Base-by-base conservation (phyloP, 2,329 filamentous ascomycete species). In the Torrubiella hemipterigena region DNA sequence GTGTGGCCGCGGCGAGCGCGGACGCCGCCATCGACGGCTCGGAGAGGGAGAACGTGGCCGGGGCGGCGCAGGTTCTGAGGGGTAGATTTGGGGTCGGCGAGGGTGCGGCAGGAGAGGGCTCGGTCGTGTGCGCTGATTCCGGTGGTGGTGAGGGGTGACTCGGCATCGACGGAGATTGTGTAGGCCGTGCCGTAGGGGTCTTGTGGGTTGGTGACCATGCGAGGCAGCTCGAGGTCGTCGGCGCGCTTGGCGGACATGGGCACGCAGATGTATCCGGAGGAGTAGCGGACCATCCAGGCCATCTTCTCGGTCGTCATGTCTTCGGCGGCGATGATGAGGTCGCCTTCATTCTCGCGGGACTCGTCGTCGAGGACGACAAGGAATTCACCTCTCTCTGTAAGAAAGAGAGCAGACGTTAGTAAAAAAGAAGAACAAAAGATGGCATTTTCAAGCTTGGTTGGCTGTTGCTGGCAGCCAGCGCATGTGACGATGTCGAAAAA, bases 341-440 rank as follows among this genome's bases (percentile, higher is more conserved):
- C 91, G 56, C 87, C 91, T 69, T 98, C 91, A 57, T 98, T 98
- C 59, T 98, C 91, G 56, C 91, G 87, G 39, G 78, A 74, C 41
- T 85, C 77, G 44, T 84, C 82, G 65, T 98, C 91, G 49, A 98
- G 83, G 22, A 95, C 89, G 39, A 98, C 77, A 53, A 98, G 80
- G 69, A 96, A 96, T 52, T 96, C 78, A 56, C 85, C 86, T 57
- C 77, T 73, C 48, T 67, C 78, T 83, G 42, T 6, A 31, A 29
- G 8, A 26, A 34, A 17, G n/a, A n/a, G n/a, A n/a, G n/a, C n/a
- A n/a, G 19, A 29, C 17, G 29, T 14, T 16, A n/a, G 17, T 9
- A 25, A 17, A 25, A 15, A n/a, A 28, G 23, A 24, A 26, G 10
- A 20, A 14, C 25, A 18, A 11, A 13, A 14, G 14, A 12, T 10